phyloP scores from a whole-genome alignment of 345 rosid species.

The Psidium friedrichsthalianum region DNA sequence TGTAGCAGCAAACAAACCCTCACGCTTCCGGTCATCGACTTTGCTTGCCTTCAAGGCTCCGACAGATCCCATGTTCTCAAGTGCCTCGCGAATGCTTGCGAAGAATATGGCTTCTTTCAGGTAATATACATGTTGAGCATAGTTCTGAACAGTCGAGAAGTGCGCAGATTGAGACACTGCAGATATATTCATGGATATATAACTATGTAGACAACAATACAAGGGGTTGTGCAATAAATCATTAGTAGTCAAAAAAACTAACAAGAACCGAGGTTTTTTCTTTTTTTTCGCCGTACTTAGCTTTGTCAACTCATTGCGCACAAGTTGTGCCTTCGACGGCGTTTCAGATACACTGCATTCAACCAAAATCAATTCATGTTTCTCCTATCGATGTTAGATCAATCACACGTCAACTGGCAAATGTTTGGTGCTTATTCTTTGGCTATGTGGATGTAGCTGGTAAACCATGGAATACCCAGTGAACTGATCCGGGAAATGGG shows the following conservation, averaged over 20 bases:
- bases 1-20: not conserved
- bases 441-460: constrained; percentile 10
- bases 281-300: not conserved
- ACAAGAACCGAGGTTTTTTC: not conserved
- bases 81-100: constrained; percentile 20
- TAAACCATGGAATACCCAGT: constrained; percentile 17
- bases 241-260: not conserved
- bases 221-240: not conserved
- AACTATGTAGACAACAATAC: not conserved
- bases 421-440: not conserved
- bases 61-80: constrained; percentile 7
- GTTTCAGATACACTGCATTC: not conserved
- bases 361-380: not conserved
- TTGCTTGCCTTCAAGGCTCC: constrained; percentile 13
- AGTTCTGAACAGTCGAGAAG: not conserved
- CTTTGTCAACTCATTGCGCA: not conserved
- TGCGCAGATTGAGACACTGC: not conserved
- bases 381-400: not conserved
- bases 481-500: constrained; percentile 4
- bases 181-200: not conserved
- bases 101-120: constrained; percentile 31
- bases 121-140: not conserved
- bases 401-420: not conserved
- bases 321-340: not conserved
- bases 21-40: constrained; percentile 20